Percentiles rank a stretch among this genome's conserved stretches.
phyloP scores from a whole-genome alignment of 2,329 filamentous ascomycete genomes.

The Aspergillus hortae region DNA sequence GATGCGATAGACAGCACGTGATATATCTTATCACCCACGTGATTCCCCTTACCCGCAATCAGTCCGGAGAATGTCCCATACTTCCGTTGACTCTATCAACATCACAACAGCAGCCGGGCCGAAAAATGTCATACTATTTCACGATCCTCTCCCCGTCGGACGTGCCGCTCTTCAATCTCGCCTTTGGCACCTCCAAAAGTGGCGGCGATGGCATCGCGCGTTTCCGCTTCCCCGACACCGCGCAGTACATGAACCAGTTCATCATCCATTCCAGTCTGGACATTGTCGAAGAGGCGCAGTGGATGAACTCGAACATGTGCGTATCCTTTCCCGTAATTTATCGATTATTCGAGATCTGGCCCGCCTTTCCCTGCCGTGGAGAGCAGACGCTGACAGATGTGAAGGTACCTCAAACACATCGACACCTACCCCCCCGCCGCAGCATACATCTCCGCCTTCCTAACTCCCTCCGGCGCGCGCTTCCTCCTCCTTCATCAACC shows the following conservation, averaged over 20 bases:
- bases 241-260: constrained; percentile 94
- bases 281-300: constrained; percentile 94
- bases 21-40: constrained; percentile 6
- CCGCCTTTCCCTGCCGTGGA: neutral
- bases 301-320: constrained; percentile 80
- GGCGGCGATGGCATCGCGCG: constrained; percentile 89
- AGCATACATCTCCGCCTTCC: constrained; percentile 90
- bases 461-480: constrained; percentile 87
- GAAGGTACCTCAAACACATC: constrained; percentile 90
- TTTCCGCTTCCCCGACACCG: constrained; percentile 85
- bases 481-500: constrained; percentile 94
- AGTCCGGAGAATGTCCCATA: neutral
- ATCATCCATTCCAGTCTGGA: constrained; percentile 92
- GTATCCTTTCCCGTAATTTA: constrained; percentile 16
- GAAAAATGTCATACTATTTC: constrained; percentile 93
- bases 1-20: neutral
- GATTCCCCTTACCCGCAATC: neutral
- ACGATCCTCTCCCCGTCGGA: constrained; percentile 93
- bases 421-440: constrained; percentile 84
- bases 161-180: constrained; percentile 92
- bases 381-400: neutral
- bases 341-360: neutral
- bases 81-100: neutral
- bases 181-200: constrained; percentile 94
- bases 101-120: neutral